These are phyloP conservation scores for Adansonia gregorii DNA, from an alignment of 441 rosid species.

Conservation along the genomic window DNA sequence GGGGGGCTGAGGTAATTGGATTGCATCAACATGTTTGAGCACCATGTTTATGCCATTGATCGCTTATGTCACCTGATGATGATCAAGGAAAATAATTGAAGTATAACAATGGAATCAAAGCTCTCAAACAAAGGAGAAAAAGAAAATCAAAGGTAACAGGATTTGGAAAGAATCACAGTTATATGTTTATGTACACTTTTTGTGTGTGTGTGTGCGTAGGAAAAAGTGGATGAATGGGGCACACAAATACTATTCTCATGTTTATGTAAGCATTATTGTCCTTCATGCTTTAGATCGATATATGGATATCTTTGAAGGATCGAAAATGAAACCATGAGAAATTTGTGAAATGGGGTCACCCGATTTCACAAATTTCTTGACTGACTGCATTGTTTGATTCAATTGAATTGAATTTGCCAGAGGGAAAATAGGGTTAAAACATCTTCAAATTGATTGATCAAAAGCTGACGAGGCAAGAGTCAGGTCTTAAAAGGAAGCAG, in stretches of 20 bases:
- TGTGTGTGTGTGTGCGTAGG: too few relatives aligned
- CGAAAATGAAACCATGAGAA: too few relatives aligned
- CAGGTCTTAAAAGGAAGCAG: too few relatives aligned
- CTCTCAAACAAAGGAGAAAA: neutral
- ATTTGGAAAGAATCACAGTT: neutral
- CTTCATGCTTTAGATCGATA: too few relatives aligned
- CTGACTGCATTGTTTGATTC: neutral
- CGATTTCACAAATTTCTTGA: too few relatives aligned
- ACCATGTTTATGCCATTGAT: conserved; percentile 1
- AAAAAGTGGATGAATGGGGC: too few relatives aligned
- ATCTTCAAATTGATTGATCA: neutral
- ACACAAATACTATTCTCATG: neutral
- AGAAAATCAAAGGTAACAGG: neutral
- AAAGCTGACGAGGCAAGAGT: neutral
- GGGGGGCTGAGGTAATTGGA: conserved; percentile 14
- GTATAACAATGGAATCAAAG: neutral
- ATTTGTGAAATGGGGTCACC: too few relatives aligned
- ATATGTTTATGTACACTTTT: neutral
- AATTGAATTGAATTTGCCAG: neutral
- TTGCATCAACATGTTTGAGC: conserved; percentile 7
- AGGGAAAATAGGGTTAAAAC: neutral
- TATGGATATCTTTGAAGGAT: too few relatives aligned
- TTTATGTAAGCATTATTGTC: too few relatives aligned
- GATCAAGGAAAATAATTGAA: neutral
- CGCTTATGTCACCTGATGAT: neutral